Percentiles rank a stretch among this genome's conserved stretches.
phyloP scores from a whole-genome alignment of 2,329 filamentous ascomycete genomes.

The Fusarium caatingaense region DNA sequence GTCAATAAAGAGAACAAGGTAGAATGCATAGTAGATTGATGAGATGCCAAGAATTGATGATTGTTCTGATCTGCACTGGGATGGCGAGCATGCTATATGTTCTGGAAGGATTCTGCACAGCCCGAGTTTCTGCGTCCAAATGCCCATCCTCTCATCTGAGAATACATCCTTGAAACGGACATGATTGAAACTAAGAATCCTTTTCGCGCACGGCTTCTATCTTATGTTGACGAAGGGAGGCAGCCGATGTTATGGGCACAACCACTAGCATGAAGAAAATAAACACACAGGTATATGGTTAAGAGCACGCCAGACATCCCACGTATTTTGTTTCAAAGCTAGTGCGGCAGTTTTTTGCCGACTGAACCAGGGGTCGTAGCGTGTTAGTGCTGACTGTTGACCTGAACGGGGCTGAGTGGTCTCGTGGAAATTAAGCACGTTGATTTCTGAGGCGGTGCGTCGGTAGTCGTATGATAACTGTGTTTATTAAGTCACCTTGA shows the following conservation, averaged over 20 bases:
- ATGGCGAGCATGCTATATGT: conserved; percentile 7
- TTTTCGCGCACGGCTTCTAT: background rate
- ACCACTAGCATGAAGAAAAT: background rate
- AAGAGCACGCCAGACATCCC: no score
- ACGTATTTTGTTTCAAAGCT: background rate
- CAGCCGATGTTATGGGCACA: background rate
- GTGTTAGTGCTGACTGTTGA: conserved; percentile 13
- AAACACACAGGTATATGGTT: background rate
- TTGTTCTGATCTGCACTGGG: background rate
- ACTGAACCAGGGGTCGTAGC: background rate
- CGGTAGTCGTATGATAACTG: background rate
- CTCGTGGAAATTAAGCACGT: background rate
- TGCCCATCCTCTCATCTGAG: background rate
- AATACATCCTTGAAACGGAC: background rate
- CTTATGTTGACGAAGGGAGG: background rate
- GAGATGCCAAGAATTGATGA: background rate
- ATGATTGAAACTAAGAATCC: background rate
- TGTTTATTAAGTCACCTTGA: fast-evolving
- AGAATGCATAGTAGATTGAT: background rate
- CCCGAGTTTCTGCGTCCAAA: background rate
- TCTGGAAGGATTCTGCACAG: conserved; percentile 1
- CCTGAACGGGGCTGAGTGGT: background rate
- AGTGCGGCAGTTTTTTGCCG: background rate
- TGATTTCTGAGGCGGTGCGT: background rate
- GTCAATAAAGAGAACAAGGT: background rate